phyloP scores from a whole-genome alignment of 2,329 filamentous ascomycete genomes.

The Pseudonectria foliicola region DNA sequence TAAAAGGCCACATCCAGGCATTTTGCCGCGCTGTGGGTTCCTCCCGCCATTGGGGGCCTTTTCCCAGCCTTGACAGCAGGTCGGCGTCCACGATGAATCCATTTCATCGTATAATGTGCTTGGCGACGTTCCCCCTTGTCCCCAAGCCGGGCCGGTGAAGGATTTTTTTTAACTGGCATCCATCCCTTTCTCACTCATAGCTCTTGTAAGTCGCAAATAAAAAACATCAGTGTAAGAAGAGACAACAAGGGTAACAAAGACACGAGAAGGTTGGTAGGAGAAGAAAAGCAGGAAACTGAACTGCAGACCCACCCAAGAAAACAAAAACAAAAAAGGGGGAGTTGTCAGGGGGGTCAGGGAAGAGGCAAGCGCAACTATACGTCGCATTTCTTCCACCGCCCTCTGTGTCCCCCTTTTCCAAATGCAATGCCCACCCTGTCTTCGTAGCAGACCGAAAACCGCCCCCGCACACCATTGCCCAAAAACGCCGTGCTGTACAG shows the following conservation, averaged over 20 bases:
- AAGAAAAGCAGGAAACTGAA: neutral
- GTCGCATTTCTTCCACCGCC: neutral
- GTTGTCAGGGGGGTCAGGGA: too few relatives aligned
- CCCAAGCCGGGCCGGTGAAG: too few relatives aligned
- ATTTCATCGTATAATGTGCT: too few relatives aligned
- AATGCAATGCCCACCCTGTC: neutral
- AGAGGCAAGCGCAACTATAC: too few relatives aligned
- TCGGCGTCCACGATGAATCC: too few relatives aligned
- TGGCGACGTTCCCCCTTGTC: too few relatives aligned
- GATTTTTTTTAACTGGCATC: too few relatives aligned
- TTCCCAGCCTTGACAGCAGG: too few relatives aligned
- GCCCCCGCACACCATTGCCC: neutral
- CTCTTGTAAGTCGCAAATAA: neutral
- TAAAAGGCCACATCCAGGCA: slow-evolving; percentile 10
- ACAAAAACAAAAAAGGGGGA: neutral
- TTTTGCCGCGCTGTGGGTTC: slow-evolving; percentile 10
- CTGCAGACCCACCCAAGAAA: neutral
- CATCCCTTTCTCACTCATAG: neutral
- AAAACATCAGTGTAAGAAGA: slow-evolving; percentile 2
- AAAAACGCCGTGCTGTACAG: slow-evolving; percentile 5
- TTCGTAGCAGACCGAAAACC: too few relatives aligned
- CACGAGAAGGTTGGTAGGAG: neutral
- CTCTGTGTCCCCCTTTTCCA: slow-evolving; percentile 2
- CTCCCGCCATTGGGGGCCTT: neutral
- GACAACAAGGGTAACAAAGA: neutral